These are phyloP conservation scores for Cyberlindnera mrakii DNA, from an alignment of 805 yeast species.

Conservation along the genomic window DNA sequence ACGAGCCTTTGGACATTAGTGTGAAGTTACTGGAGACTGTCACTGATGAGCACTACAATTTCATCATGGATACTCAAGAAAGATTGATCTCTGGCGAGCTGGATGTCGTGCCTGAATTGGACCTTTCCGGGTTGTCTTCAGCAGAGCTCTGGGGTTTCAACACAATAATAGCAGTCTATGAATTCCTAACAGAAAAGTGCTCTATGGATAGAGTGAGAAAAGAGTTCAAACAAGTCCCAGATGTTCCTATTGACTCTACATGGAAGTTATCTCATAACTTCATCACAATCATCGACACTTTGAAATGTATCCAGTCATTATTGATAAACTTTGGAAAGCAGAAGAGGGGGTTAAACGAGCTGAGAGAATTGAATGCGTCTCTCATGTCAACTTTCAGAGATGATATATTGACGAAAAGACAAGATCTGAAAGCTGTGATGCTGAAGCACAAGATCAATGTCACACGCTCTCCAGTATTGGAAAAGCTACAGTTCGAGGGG, in stretches of 20 bases:
- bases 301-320: slow-evolving; percentile 16
- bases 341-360: slow-evolving; percentile 3
- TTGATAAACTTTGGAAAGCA: slow-evolving; percentile 3
- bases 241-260: slow-evolving; percentile 6
- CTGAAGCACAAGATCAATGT: slow-evolving; percentile 1
- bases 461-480: slow-evolving; percentile 3
- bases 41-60: slow-evolving; percentile 10
- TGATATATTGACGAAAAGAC: slow-evolving; percentile 10
- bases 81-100: slow-evolving; percentile 9
- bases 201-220: neutral
- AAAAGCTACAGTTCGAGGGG: slow-evolving; percentile 8
- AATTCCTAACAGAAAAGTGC: slow-evolving; percentile 5
- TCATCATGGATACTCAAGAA: slow-evolving; percentile 10
- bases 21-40: slow-evolving; percentile 8
- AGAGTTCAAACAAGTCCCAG: slow-evolving; percentile 8
- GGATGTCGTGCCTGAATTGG: slow-evolving; percentile 2
- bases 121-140: slow-evolving; percentile 7
- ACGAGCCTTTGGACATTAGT: slow-evolving; percentile 21
- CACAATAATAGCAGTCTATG: slow-evolving; percentile 1
- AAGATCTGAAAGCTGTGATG: neutral
- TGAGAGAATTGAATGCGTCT: slow-evolving; percentile 15
- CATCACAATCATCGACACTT: slow-evolving; percentile 13
- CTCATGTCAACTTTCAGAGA: slow-evolving; percentile 15
- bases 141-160: slow-evolving; percentile 21
- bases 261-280: slow-evolving; percentile 19